phyloP scores from a whole-genome alignment of 768 basidiomycete genomes.

The Naganishia randhawae region DNA sequence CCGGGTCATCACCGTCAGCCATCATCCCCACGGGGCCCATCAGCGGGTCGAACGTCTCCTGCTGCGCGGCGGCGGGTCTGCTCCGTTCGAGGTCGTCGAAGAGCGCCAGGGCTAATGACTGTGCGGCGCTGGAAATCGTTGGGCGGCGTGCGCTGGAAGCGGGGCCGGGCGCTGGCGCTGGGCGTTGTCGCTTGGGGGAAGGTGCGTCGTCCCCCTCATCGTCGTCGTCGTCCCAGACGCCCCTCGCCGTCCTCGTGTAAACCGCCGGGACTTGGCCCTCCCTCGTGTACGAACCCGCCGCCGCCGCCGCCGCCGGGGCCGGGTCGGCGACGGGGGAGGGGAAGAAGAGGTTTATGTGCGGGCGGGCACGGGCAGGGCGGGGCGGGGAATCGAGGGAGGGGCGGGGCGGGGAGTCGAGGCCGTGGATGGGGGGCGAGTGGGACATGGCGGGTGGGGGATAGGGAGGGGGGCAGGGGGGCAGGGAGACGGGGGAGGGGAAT shows the following conservation, averaged over 20 bases:
- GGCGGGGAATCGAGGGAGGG: constrained; percentile 7
- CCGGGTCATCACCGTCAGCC: not conserved
- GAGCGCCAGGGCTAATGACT: not conserved
- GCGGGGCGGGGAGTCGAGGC: constrained; percentile 6
- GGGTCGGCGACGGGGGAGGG: not conserved
- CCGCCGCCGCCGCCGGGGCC: not conserved
- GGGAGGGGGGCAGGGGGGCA: not conserved
- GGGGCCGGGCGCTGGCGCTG: not conserved
- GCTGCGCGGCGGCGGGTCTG: not conserved
- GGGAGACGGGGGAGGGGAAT: not conserved
- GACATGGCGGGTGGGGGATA: not conserved
- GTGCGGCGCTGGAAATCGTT: not conserved
- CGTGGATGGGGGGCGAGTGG: not conserved
- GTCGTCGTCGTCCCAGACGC: not conserved
- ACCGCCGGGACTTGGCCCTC: not conserved
- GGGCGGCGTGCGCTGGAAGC: not conserved
- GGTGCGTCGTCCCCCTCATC: not conserved
- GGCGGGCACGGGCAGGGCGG: not conserved
- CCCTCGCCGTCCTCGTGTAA: constrained; percentile 2
- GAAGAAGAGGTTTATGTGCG: constrained; percentile 21
- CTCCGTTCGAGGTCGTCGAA: not conserved
- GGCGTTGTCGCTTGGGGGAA: not conserved
- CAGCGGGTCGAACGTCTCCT: constrained; percentile 17
- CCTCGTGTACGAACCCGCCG: not conserved
- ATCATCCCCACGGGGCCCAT: constrained; percentile 9